Base-by-base conservation (phyloP, 2,329 filamentous ascomycete species). In the Alternaria alternata region DNA sequence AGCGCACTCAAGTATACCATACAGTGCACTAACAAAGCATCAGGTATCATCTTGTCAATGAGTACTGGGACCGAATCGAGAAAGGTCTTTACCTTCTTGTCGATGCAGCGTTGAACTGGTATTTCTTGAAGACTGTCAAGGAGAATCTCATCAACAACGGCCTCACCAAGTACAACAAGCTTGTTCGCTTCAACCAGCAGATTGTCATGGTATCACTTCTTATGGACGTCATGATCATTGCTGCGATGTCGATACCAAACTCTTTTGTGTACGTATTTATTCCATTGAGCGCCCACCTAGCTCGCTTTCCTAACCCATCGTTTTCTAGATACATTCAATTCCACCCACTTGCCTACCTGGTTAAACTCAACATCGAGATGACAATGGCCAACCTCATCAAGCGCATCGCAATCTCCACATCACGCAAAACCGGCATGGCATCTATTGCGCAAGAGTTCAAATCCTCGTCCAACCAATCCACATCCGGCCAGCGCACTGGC, bases 341-440 rank as follows among this genome's bases (percentile, higher is more conserved):
- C 64, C 81, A 84, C 57, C 83, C 84, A 0, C 74, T 85, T 4
- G 83, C 79, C 6, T 84, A 83, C 66, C 72, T 83, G 22, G 73
- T 82, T 61, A 85, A 85, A 63, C 75, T 85, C 24, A 79, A 83
- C 64, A 84, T 86, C 68, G 83, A 85, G 66, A 82, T 85, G 79
- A 81, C 80, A 53, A 82, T 85, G 80, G 82, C 83, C 60, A 81
- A 83, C 54, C 78, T 86, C 20, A 82, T 85, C 60, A 79, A 76
- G 53, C 73, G 73, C 54, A 77, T 77, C 59, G 75, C 75, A 22
- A 61, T 77, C 44, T 75, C 73, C 42, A 66, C 70, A 1, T 73
- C 72, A 4, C 68, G 72, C 43, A 70, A 68, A 51, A 68, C 64
- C 1, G 74, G 73, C 51, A 70, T 73, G 48, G 64, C 60, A 24